phyloP scores from a whole-genome alignment of 1,139 yeast species.

The Arxiozyma telluris region DNA sequence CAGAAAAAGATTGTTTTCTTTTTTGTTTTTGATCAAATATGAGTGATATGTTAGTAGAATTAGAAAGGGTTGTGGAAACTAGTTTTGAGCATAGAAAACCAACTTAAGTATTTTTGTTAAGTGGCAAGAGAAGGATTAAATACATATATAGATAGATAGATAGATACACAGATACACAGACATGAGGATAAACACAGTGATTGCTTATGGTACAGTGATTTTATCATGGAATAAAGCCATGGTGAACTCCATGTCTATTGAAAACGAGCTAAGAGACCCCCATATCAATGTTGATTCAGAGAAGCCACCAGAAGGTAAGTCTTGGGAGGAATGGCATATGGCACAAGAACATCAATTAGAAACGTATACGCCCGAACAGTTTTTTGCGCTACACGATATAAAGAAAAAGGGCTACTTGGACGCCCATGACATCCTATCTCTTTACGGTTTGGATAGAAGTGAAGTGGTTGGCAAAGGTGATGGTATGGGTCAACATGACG shows the following conservation, averaged over 20 bases:
- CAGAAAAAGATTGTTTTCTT: too few relatives aligned
- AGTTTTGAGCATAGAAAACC: too few relatives aligned
- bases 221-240: not conserved
- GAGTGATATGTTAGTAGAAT: too few relatives aligned
- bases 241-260: not conserved
- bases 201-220: not conserved
- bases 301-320: slow-evolving; percentile 40
- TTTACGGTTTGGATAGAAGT: slow-evolving; percentile 71
- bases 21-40: too few relatives aligned
- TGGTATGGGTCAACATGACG: slow-evolving; percentile 76
- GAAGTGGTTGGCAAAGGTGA: slow-evolving; percentile 80
- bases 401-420: slow-evolving; percentile 46
- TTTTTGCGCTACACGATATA: slow-evolving; percentile 74
- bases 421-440: slow-evolving; percentile 57
- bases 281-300: slow-evolving; percentile 28
- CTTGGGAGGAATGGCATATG: slow-evolving; percentile 89
- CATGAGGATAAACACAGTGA: not conserved
- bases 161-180: not conserved
- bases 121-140: too few relatives aligned
- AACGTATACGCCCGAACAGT: slow-evolving; percentile 63
- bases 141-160: not conserved
- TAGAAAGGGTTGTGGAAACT: too few relatives aligned
- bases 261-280: slow-evolving; percentile 7
- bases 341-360: slow-evolving; percentile 74
- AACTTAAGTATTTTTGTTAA: too few relatives aligned